Base-by-base conservation (phyloP, 306 rosid genomes). In the Potentilla sterilis region DNA sequence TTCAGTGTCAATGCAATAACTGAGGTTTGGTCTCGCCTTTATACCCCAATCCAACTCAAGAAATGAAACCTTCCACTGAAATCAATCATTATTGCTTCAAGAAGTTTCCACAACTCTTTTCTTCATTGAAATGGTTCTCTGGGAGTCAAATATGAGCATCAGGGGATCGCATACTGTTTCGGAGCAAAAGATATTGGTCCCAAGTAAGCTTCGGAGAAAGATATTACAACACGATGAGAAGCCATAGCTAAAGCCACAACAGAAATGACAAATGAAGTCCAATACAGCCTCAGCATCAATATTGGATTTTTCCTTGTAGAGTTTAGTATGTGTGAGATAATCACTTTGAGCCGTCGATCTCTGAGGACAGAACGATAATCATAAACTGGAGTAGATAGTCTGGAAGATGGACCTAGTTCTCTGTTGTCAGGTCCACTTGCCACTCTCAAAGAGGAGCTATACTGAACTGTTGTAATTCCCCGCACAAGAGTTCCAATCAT, bases 321-420 rank as follows among this genome's bases (percentile, higher is more conserved):
- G 80, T 84, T 87, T 13, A 95, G 77, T 67, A 86, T 74, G 46
- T 84, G 77, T 0, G 81, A 84, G 85, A 92, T 82, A 76, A 95
- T 90, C 81, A 92, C 79, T 77, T 78, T 89, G 59, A 95, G 88
- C 63, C 96, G 92, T 18, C 89, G 89, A 81, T 92, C 97, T 80
- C 82, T 80, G 69, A 86, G 81, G 83, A 95, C 69, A 78, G 89
- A 77, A 61, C 34, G 32, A 75, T 88, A 89, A 63, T 88, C 89
- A 67, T 76, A 61, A 37, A 85, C 37, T 11, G 86, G 75, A 47
- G 73, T 47, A 7, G 88, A 82, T 44, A 85, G 81, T 66, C 79
- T 80, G 83, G 96, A 51, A 74, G 90, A 76, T 74, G 76, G 75
- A 76, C 79, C 79, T 78, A 84, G 43, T 75, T 81, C 89, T 83